These are phyloP conservation scores for Didymella pinodella DNA, from an alignment of 2,329 filamentous ascomycete genomes.

Conservation along the genomic window DNA sequence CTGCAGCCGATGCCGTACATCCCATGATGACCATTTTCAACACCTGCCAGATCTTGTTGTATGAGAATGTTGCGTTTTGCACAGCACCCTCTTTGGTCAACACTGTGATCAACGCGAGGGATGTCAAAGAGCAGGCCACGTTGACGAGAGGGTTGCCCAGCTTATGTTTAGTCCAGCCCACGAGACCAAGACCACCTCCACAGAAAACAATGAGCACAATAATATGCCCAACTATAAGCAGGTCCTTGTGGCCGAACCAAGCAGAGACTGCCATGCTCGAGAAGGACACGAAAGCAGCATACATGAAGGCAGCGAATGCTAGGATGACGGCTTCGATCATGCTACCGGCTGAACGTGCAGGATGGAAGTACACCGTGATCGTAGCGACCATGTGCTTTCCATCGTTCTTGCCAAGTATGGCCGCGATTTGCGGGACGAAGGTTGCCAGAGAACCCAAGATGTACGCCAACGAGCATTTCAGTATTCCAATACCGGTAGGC, in stretches of 20 bases:
- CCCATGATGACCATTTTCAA: conserved; percentile 65
- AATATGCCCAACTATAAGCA: conserved; percentile 76
- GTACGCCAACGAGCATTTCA: conserved; percentile 93
- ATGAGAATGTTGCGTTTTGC: conserved; percentile 80
- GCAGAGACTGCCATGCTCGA: conserved; percentile 89
- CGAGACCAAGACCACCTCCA: conserved; percentile 83
- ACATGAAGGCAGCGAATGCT: conserved; percentile 78
- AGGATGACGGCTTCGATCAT: conserved; percentile 87
- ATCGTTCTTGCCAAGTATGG: conserved; percentile 80
- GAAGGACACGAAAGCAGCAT: conserved; percentile 77
- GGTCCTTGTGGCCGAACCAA: conserved; percentile 73
- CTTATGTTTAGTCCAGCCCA: conserved; percentile 86
- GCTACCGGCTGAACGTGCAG: conserved; percentile 82
- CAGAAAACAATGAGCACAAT: conserved; percentile 84
- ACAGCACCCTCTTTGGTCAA: conserved; percentile 91
- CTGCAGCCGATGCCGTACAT: conserved; percentile 60
- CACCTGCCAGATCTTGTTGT: conserved; percentile 79
- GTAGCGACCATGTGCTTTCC: conserved; percentile 95
- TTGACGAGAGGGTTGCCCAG: conserved; percentile 82
- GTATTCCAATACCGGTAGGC: conserved; percentile 76
- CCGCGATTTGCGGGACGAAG: conserved; percentile 76
- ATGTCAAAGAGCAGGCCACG: conserved; percentile 79
- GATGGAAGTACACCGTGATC: conserved; percentile 94
- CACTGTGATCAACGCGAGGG: conserved; percentile 86
- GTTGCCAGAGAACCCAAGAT: conserved; percentile 85